These are phyloP conservation scores for Ottelia alismoides DNA, from an alignment of 106 monocot species.

Conservation along the genomic window DNA sequence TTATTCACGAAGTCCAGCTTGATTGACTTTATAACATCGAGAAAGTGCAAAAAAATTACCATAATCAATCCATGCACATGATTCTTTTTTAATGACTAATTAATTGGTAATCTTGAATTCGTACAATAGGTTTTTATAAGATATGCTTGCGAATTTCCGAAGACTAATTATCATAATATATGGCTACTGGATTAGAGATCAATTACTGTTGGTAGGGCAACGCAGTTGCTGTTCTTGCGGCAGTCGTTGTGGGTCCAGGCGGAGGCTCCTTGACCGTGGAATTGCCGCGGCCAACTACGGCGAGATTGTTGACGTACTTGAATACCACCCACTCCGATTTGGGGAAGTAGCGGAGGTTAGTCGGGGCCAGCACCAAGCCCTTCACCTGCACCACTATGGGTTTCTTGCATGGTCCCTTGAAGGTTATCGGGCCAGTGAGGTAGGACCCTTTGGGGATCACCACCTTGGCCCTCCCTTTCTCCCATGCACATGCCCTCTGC, in stretches of 20 bases:
- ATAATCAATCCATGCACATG: neutral
- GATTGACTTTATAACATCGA: slow-evolving; percentile 5
- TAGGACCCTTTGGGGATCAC: slow-evolving; percentile 28
- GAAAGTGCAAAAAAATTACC: neutral
- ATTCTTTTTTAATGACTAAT: too few relatives aligned
- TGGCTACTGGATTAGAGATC: neutral
- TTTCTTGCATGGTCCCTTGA: slow-evolving; percentile 32
- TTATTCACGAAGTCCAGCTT: slow-evolving; percentile 8
- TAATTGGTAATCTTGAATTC: too few relatives aligned
- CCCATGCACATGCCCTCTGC: slow-evolving; percentile 19
- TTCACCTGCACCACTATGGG: slow-evolving; percentile 1
- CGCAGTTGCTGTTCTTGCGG: slow-evolving; percentile 8
- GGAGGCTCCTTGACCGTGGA: slow-evolving; percentile 36
- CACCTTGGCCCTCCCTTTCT: slow-evolving; percentile 12
- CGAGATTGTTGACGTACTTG: slow-evolving; percentile 18
- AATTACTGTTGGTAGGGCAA: slow-evolving; percentile 15
- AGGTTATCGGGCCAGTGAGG: slow-evolving; percentile 19
- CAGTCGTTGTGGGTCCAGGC: slow-evolving; percentile 15
- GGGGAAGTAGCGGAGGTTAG: slow-evolving; percentile 7
- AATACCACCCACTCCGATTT: slow-evolving; percentile 29
- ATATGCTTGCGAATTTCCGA: too few relatives aligned
- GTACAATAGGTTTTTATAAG: too few relatives aligned
- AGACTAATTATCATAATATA: neutral
- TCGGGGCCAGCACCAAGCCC: slow-evolving; percentile 17
- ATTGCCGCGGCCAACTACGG: slow-evolving; percentile 25